Evolutionary conservation across 345 rosid species (phyloP).

Genomic region (Viola odorata): DNA sequence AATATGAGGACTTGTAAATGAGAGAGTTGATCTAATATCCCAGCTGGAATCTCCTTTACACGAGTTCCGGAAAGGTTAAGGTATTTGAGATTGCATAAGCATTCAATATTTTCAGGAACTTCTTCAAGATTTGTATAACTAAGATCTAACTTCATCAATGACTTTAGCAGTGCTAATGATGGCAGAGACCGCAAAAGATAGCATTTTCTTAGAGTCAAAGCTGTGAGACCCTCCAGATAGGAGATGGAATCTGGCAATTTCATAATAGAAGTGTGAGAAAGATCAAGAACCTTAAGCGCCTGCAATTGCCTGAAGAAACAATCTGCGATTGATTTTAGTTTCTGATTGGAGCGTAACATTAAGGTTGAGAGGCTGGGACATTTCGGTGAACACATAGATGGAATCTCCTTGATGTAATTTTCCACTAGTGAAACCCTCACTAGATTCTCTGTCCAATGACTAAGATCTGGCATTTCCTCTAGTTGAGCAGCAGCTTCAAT

Average conservation of each 20-base stretch:
- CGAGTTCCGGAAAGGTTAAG: neutral
- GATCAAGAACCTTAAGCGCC: neutral
- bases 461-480: neutral
- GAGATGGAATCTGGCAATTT: conserved; percentile 17
- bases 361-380: conserved; percentile 10
- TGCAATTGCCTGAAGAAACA: conserved; percentile 1
- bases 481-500: neutral
- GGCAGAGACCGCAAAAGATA: neutral
- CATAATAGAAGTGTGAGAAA: neutral
- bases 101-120: conserved; percentile 20
- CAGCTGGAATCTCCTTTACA: neutral
- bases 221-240: conserved; percentile 11
- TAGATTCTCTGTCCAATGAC: conserved; percentile 9
- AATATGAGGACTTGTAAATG: conserved; percentile 7
- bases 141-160: conserved; percentile 21
- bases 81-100: conserved; percentile 16
- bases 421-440: conserved; percentile 13
- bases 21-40: conserved; percentile 4
- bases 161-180: conserved; percentile 6
- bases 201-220: conserved; percentile 5
- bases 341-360: neutral
- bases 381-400: neutral
- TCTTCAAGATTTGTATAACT: neutral
- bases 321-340: neutral
- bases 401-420: neutral